These are phyloP conservation scores for Zalaria sp. DNA, from an alignment of 2,329 filamentous ascomycete species.

Conservation along the genomic window DNA sequence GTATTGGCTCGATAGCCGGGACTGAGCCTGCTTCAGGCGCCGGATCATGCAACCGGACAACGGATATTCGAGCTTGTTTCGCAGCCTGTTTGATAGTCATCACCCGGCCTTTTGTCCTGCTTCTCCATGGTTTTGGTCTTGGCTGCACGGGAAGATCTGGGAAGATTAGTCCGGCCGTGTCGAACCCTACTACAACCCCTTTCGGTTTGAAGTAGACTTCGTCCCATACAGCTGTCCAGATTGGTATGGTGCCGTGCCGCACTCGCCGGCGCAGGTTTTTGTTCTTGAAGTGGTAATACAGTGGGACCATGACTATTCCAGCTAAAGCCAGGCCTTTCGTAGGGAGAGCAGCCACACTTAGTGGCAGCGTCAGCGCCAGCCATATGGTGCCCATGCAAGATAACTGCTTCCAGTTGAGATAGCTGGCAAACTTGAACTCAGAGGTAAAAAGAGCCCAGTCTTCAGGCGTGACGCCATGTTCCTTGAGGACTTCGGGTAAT, in stretches of 20 bases:
- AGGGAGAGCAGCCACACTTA: conserved; percentile 1
- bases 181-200: conserved; percentile 3
- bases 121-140: conserved; percentile 1
- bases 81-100: neutral
- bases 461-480: conserved; percentile 3
- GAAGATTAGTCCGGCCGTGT: conserved; percentile 3
- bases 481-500: conserved; percentile 2
- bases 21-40: conserved; percentile 1
- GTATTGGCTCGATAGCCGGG: conserved; percentile 1
- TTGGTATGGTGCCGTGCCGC: conserved; percentile 1
- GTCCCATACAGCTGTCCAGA: conserved; percentile 4
- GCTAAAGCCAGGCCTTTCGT: neutral
- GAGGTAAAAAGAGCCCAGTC: conserved; percentile 2
- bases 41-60: conserved; percentile 1
- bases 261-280: conserved; percentile 1
- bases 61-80: conserved; percentile 1
- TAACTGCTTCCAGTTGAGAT: neutral
- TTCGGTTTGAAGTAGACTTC: conserved; percentile 4
- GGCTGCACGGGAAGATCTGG: conserved; percentile 2
- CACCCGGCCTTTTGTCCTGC: neutral
- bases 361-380: neutral
- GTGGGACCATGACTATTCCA: neutral
- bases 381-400: neutral
- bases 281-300: conserved; percentile 1
- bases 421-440: conserved; percentile 1